Evolutionary conservation across 2,329 filamentous ascomycete genomes (phyloP), one percentile per base, ranked within the genome.

Genomic region (Phoma sp.): DNA sequence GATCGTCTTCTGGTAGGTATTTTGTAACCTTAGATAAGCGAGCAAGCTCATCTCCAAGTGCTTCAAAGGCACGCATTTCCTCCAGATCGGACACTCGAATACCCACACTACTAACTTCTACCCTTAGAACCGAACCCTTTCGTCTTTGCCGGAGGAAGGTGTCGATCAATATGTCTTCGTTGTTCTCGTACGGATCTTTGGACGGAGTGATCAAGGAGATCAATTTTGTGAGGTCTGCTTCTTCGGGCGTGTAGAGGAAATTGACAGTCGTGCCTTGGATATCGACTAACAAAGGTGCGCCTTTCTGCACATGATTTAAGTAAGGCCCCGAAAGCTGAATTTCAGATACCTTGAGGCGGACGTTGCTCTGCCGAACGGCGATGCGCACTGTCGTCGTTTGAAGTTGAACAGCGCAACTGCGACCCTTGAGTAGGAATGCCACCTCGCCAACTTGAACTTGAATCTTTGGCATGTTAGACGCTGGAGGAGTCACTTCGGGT

Each of bases 91-190:
- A 80, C 13, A 95, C 77, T 4, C 82, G 79, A 22, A 88, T 77
- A 45, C 86, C 85, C 14, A 92, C 74, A 25, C 83, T 82, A 25
- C 86, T 86, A 5, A 96, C 70, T 3, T 83, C 86, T 4, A 90
- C 73, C 43, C 91, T 86, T 27, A 97, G 78, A 6, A 98, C 88
- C 8, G 90, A 87, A 0, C 93, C 95, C 74, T 97, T 93, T 47
- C 88, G 84, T 55, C 95, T 83, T 72, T 99, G 95, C 22, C 90
- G 84, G 11, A 98, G 78, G 0, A 99, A 80, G 0, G 91, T 97
- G 64, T 98, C 93, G 22, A 99, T 85, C 81, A 99, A 87, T 56
- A 99, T 96, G 66, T 98, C 93, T 64, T 97, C 91, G 56, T 96
- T 90, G 41, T 87, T 86, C 57, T 93, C 88, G 65, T 95, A 97